These are phyloP conservation scores for Aspergillus fischeri DNA, from an alignment of 2,329 filamentous ascomycete species.

Conservation along the genomic window DNA sequence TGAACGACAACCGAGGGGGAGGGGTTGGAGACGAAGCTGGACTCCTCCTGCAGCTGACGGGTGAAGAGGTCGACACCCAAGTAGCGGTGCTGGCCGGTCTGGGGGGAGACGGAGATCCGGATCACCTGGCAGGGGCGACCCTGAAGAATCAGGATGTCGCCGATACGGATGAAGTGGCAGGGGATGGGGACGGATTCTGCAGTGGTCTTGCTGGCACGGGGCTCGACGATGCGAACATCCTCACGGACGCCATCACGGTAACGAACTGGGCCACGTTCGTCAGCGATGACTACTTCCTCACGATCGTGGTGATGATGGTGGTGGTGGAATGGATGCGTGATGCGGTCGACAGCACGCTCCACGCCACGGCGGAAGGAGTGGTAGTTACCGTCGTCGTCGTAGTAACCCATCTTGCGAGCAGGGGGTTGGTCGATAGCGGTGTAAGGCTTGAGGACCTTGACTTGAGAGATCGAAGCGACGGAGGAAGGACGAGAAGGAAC, in stretches of 20 bases:
- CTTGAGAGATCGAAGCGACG: slow-evolving; percentile 39
- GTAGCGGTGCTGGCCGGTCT: slow-evolving; percentile 99
- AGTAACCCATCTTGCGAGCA: slow-evolving; percentile 69
- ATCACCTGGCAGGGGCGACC: slow-evolving; percentile 99
- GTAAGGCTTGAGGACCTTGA: slow-evolving; percentile 46
- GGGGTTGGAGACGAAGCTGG: slow-evolving; percentile 94
- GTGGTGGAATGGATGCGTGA: slow-evolving; percentile 61
- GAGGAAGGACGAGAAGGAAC: slow-evolving; percentile 28
- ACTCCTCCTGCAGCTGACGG: slow-evolving; percentile 99
- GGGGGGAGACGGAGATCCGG: slow-evolving; percentile 95
- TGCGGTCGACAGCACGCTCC: slow-evolving; percentile 61
- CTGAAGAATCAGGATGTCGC: slow-evolving; percentile 98
- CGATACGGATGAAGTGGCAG: slow-evolving; percentile 98
- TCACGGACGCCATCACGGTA: slow-evolving; percentile 42
- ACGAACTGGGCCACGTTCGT: slow-evolving; percentile 45
- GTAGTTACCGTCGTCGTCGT: slow-evolving; percentile 74
- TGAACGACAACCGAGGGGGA: slow-evolving; percentile 94
- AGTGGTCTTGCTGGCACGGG: slow-evolving; percentile 43
- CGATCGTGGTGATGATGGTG: slow-evolving; percentile 33
- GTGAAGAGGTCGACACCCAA: slow-evolving; percentile 99
- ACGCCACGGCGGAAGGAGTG: slow-evolving; percentile 70
- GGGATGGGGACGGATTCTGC: slow-evolving; percentile 95
- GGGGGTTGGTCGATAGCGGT: slow-evolving; percentile 51
- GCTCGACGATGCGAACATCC: slow-evolving; percentile 48
- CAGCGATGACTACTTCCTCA: slow-evolving; percentile 39